These are phyloP conservation scores for Plasmodium reichenowi DNA, from an alignment of 169 alveolate genomes.

Conservation along the genomic window DNA sequence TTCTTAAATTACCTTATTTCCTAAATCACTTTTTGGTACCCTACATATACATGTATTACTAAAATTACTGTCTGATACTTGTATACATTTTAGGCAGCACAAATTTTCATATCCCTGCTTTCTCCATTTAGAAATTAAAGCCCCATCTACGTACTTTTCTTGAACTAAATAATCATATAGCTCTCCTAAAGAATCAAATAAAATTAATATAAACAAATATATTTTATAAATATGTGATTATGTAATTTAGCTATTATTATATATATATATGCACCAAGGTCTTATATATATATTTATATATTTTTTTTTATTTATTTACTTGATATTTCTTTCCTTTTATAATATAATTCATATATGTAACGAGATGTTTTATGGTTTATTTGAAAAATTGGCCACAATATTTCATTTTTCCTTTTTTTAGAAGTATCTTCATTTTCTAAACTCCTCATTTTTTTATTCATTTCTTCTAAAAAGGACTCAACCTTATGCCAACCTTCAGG, in stretches of 20 bases:
- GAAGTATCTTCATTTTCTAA: constrained; percentile 95
- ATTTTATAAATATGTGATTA: neutral
- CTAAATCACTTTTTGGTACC: constrained; percentile 97
- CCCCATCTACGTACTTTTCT: constrained; percentile 97
- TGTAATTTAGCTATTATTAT: neutral
- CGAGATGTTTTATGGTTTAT: constrained; percentile 97
- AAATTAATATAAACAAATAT: constrained; percentile 4
- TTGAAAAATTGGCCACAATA: constrained; percentile 97
- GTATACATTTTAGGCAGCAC: constrained; percentile 97
- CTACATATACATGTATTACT: constrained; percentile 98
- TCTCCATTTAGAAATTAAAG: constrained; percentile 98
- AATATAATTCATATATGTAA: constrained; percentile 94
- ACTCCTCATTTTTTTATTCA: constrained; percentile 95
- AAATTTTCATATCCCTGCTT: constrained; percentile 98
- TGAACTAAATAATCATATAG: constrained; percentile 96
- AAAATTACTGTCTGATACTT: constrained; percentile 93
- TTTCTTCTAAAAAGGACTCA: constrained; percentile 93
- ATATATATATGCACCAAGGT: too few species aligned
- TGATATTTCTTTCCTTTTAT: constrained; percentile 94
- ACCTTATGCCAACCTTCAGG: constrained; percentile 97
- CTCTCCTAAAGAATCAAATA: constrained; percentile 85
- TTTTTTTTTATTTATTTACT: constrained; percentile 78
- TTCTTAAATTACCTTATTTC: constrained; percentile 82
- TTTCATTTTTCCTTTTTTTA: constrained; percentile 96
- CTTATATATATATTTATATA: neutral